Base-by-base conservation (phyloP, 768 basidiomycete species). In the Mycena albidolilacea region DNA sequence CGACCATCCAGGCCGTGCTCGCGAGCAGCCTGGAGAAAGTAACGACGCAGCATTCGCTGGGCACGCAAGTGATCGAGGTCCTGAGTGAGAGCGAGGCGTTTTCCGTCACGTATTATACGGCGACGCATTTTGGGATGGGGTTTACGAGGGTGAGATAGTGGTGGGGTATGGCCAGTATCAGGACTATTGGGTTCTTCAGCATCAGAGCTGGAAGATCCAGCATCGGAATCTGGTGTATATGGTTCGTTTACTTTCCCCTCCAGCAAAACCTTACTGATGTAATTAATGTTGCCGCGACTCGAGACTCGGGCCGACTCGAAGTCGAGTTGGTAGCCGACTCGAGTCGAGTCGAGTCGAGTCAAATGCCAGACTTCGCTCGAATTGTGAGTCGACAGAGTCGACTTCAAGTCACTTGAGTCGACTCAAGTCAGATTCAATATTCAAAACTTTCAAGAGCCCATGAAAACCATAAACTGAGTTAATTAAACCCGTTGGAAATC, bases 81-180 rank as follows among this genome's bases (percentile, higher is more conserved):
- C 65, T 67, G 54, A 67, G 43, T 43, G 65, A 67, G 65, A 41
- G 65, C 54, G 65, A 67, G 65, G 65, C 54, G 54, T 67, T 67
- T 67, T 67, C 65, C 55, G 65, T 67, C 54, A 67, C 65, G 55
- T 67, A 67, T 67, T 67, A 46, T 67, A 67, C 65, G 65, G 54
- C 65, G 65, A 67, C 65, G 54, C 65, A 67, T 58, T 67, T 67
- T 58, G 65, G 65, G 54, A 67, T 67, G 65, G 65, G 55, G 65
- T 58, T 67, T 67, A 57, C 65, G 65, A 67, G 65, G 65, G 65
- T 58, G 65, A 57, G 65, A 67, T 58, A 50, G 43, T 15, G 55
- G 65, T 67, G 65, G 43, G 41, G 65, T 50, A 67, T 67, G 65
- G 65, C 55, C 65, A 67, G 65, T 67, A 67, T 67, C 65, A 67